phyloP scores from a whole-genome alignment of 345 rosid genomes.

The Pelargonium nanum region DNA sequence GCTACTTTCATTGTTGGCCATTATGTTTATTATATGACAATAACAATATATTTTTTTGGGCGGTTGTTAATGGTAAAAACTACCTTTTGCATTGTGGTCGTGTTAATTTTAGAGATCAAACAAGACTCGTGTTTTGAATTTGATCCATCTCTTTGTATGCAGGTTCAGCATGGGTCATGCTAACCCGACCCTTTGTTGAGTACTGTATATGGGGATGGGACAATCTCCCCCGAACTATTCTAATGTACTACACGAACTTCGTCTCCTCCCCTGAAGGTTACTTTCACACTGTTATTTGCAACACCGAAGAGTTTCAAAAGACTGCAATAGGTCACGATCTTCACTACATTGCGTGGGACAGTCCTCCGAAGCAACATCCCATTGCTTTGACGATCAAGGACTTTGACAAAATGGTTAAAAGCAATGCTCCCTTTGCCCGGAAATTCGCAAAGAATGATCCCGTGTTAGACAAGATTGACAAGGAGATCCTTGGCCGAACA shows the following conservation, averaged over 20 bases:
- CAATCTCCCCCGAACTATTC: conserved; percentile 67
- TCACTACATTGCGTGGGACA: conserved; percentile 92
- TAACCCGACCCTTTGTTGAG: conserved; percentile 60
- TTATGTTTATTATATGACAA: too few relatives aligned
- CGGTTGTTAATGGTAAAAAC: too few relatives aligned
- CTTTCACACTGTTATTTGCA: conserved; percentile 84
- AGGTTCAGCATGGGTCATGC: conserved; percentile 90
- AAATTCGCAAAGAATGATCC: conserved; percentile 63
- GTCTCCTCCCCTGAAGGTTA: conserved; percentile 93
- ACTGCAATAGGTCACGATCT: conserved; percentile 75
- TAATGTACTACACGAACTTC: conserved; percentile 82
- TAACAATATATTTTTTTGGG: too few relatives aligned
- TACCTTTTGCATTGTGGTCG: too few relatives aligned
- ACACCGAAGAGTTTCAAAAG: conserved; percentile 41
- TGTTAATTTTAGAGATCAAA: too few relatives aligned
- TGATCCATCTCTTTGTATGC: too few relatives aligned
- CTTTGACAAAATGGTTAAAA: conserved; percentile 60
- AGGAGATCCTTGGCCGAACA: conserved; percentile 50
- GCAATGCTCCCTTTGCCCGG: conserved; percentile 79
- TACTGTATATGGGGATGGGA: conserved; percentile 94
- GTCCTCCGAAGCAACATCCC: conserved; percentile 86
- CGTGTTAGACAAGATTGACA: conserved; percentile 66
- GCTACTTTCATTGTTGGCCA: too few relatives aligned
- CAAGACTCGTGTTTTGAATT: too few relatives aligned
- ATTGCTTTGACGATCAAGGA: conserved; percentile 46